A percentile compares a stretch with the other conserved stretches of the same genome.
phyloP scores from a whole-genome alignment of 2,329 filamentous ascomycete species.

The Colletotrichum navitas region DNA sequence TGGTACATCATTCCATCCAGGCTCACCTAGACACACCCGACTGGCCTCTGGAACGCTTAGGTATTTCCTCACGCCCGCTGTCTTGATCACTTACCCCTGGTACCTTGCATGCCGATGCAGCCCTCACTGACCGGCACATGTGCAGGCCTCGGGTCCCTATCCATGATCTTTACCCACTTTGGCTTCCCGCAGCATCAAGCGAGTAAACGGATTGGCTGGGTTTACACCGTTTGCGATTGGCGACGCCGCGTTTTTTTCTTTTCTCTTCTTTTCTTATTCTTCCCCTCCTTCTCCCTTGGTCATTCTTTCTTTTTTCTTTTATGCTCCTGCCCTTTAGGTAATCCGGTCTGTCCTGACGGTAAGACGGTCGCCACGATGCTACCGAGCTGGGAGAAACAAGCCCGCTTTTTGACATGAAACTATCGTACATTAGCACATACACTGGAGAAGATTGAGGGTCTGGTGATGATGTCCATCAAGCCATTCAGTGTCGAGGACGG shows the following conservation, averaged over 20 bases:
- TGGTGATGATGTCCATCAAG: conserved; percentile 19
- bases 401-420: conserved; percentile 9
- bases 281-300: background rate
- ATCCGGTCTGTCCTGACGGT: background rate
- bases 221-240: conserved; percentile 18
- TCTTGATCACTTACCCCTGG: conserved; percentile 33
- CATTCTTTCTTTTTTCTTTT: background rate
- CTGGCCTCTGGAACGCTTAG: conserved; percentile 8
- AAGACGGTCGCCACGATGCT: background rate
- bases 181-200: conserved; percentile 6
- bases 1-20: background rate
- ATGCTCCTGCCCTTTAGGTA: background rate
- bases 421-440: conserved; percentile 15
- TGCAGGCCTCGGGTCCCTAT: conserved; percentile 6
- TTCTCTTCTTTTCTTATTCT: background rate
- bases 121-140: conserved; percentile 25
- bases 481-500: conserved; percentile 17
- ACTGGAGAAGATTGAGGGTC: conserved; percentile 18
- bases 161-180: conserved; percentile 1
- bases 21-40: background rate
- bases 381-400: conserved; percentile 13
- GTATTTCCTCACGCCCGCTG: background rate
- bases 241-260: background rate
- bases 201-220: background rate
- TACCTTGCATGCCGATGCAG: conserved; percentile 36